Evolutionary conservation across 306 rosid genomes (phyloP).

Genomic region (Sesbania bispinosa): DNA sequence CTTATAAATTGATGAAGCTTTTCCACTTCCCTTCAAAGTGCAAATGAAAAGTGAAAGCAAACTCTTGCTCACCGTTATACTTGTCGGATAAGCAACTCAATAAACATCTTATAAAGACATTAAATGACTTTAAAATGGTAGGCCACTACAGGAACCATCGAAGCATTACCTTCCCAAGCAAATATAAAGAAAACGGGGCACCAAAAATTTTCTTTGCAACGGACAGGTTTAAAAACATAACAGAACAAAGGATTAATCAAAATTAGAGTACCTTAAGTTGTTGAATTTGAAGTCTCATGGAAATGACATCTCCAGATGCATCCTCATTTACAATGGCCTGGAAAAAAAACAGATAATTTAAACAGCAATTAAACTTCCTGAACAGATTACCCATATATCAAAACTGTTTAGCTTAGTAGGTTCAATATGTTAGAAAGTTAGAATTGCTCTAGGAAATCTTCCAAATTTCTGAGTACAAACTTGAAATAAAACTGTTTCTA

Average conservation of each 20-base stretch:
- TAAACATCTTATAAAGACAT: background rate
- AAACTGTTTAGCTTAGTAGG: background rate
- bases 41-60: slow-evolving; percentile 5
- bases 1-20: background rate
- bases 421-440: background rate
- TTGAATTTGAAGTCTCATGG: slow-evolving; percentile 95
- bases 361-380: background rate
- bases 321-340: slow-evolving; percentile 98
- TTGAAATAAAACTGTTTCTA: slow-evolving; percentile 2
- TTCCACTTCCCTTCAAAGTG: slow-evolving; percentile 2
- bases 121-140: background rate
- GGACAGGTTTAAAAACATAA: background rate
- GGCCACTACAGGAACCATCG: slow-evolving; percentile 10
- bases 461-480: background rate
- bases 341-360: slow-evolving; percentile 10
- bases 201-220: background rate
- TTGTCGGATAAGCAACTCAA: background rate
- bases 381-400: background rate
- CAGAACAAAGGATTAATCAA: slow-evolving; percentile 12
- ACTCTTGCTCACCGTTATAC: background rate
- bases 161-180: background rate
- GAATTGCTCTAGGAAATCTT: background rate
- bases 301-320: slow-evolving; percentile 90
- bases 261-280: slow-evolving; percentile 75
- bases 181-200: background rate